Base-by-base conservation (phyloP, 2,329 filamentous ascomycete species). In the Nigrospora osmanthi region DNA sequence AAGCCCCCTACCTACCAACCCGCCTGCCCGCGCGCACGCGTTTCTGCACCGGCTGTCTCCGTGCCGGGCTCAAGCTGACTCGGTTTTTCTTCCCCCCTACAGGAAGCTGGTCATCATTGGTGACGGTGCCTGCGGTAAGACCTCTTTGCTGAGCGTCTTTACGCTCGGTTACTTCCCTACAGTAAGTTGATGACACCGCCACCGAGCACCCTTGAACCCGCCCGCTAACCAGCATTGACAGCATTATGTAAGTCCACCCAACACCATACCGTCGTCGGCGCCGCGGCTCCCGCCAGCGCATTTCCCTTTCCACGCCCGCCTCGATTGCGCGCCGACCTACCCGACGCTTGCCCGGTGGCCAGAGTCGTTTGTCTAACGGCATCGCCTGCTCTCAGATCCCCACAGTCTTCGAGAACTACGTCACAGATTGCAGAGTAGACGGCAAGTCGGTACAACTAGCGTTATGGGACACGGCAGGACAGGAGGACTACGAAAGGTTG, bases 361-460 rank as follows among this genome's bases (percentile, higher is more conserved):
- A 3, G 34, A 35, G 4, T 2, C 14, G 14, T 35, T 16, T 17
- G n/a, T 36, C 40, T 42, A 17, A 42, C 33, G 17, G 17, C 41
- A 40, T 17, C 16, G 23, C 41, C 49, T 23, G 48, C 50, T 51
- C 44, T 42, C 65, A 89, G 84, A 90, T 95, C 42, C 93, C 93
- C 2, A 98, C 93, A 39, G 93, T 98, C 34, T 98, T 98, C 67
- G 93, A 98, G 64, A 98, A 98, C 71, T 98, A 98, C 61, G 93
- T 98, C 53, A 98, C 93, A 56, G 93, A 98, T 70, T 98, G 93
- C 69, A 80, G 91, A 70, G 93, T 98, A 49, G 93, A 98, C 64
- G 93, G 93, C 60, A 95, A 95, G 65, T 95, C 89, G n/a, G 93
- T 98, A 35, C 93, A 98, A 71, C 77, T 98, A 52, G 93, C 93